phyloP scores from a whole-genome alignment of 495 filamentous ascomycete genomes.

The Xylaria castorea region DNA sequence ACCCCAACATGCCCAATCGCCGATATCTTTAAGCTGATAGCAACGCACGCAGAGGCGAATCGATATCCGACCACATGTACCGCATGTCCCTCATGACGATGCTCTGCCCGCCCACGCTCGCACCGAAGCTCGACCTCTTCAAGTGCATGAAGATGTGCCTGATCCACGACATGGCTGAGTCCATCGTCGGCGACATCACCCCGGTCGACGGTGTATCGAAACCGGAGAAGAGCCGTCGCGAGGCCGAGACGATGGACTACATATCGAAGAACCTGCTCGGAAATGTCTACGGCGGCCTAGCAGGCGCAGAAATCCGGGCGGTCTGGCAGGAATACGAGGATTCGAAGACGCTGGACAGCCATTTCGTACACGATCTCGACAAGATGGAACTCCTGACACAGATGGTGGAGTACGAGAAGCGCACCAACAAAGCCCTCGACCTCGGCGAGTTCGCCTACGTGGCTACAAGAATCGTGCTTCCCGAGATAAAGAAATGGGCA shows the following conservation, averaged over 20 bases:
- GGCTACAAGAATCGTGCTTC: slow-evolving; percentile 70
- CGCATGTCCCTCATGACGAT: slow-evolving; percentile 97
- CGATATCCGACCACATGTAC: slow-evolving; percentile 98
- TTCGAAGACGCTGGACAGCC: slow-evolving; percentile 76
- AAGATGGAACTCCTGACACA: slow-evolving; percentile 94
- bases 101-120: slow-evolving; percentile 82
- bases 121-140: slow-evolving; percentile 71
- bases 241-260: slow-evolving; percentile 88
- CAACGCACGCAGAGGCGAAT: slow-evolving; percentile 62
- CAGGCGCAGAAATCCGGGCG: slow-evolving; percentile 70
- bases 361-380: slow-evolving; percentile 95
- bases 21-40: background rate
- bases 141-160: slow-evolving; percentile 93
- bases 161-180: slow-evolving; percentile 97
- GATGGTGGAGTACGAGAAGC: slow-evolving; percentile 95
- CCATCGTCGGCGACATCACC: slow-evolving; percentile 94
- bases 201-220: slow-evolving; percentile 77
- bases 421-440: slow-evolving; percentile 66
- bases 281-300: slow-evolving; percentile 70
- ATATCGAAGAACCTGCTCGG: slow-evolving; percentile 75
- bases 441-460: slow-evolving; percentile 86
- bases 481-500: slow-evolving; percentile 82
- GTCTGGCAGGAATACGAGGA: slow-evolving; percentile 96
- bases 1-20: slow-evolving; percentile 9
- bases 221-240: slow-evolving; percentile 83